Conservation (phyloP, 805 yeast species). For the Metschnikowia henanensis region DNA sequence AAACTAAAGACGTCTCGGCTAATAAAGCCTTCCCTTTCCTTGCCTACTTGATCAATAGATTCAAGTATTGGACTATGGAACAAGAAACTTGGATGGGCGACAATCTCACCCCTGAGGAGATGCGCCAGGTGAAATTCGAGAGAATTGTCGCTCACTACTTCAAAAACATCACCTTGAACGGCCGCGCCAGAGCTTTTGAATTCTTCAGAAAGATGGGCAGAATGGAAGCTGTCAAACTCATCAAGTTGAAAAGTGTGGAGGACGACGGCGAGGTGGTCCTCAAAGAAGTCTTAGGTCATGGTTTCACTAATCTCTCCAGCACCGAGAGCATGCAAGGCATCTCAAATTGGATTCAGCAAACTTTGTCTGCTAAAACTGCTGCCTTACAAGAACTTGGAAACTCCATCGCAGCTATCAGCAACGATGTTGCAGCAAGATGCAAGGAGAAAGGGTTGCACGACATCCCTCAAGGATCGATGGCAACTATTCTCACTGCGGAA, state of each 20-base stretch:
- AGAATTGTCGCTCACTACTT: neutral
- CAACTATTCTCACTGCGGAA: too few relatives aligned
- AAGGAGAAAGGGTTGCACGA: too few relatives aligned
- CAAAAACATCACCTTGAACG: neutral
- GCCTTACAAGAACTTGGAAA: too few relatives aligned
- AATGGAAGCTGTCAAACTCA: neutral
- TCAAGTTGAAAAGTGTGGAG: neutral
- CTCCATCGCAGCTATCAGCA: too few relatives aligned
- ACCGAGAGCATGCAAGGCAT: too few relatives aligned
- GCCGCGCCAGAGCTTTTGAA: neutral
- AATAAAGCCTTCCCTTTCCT: neutral
- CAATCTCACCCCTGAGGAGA: neutral
- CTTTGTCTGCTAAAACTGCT: too few relatives aligned
- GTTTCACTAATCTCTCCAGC: too few relatives aligned
- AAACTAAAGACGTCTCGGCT: neutral
- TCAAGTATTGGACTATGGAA: neutral
- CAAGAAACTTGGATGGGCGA: neutral
- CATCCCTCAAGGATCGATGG: too few relatives aligned
- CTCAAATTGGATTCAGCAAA: neutral
- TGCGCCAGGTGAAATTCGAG: neutral
- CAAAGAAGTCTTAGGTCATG: neutral
- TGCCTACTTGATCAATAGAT: neutral
- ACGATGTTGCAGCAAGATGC: too few relatives aligned
- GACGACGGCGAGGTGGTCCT: neutral
- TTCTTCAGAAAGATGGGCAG: neutral